Conservation (phyloP, 83 land plant genomes). For the Thuja plicata region DNA sequence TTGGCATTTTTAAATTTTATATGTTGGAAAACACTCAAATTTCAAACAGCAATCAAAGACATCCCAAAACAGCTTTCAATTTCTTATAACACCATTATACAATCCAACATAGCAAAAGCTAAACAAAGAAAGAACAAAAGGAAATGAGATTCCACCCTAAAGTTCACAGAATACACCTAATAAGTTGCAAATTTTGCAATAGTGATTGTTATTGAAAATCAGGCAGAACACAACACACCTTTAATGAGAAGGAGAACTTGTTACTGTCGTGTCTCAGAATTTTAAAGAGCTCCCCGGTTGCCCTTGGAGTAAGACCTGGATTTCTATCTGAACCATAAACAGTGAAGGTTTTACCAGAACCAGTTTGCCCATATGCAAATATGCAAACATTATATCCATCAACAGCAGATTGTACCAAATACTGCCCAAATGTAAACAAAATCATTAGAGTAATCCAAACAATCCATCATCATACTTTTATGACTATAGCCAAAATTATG, state of each 20-base stretch:
- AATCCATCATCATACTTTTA: neutral
- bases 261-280: slow-evolving; percentile 77
- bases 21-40: neutral
- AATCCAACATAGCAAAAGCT: neutral
- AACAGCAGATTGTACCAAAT: slow-evolving; percentile 95
- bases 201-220: neutral
- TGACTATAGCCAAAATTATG: slow-evolving; percentile 6
- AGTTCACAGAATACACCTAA: neutral
- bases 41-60: neutral
- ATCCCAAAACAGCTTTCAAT: neutral
- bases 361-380: slow-evolving; percentile 99
- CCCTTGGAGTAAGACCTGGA: slow-evolving; percentile 96
- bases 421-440: slow-evolving; percentile 57
- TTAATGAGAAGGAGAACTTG: slow-evolving; percentile 84
- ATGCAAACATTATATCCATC: slow-evolving; percentile 99
- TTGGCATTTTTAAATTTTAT: neutral
- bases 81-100: neutral
- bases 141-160: neutral
- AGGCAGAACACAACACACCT: slow-evolving; percentile 47
- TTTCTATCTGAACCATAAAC: slow-evolving; percentile 89
- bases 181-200: neutral
- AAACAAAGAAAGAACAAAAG: neutral
- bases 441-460: neutral
- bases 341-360: slow-evolving; percentile 98
- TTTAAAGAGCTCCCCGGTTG: slow-evolving; percentile 84